phyloP scores from a whole-genome alignment of 805 yeast species.

The Yamadazyma tumulicola region DNA sequence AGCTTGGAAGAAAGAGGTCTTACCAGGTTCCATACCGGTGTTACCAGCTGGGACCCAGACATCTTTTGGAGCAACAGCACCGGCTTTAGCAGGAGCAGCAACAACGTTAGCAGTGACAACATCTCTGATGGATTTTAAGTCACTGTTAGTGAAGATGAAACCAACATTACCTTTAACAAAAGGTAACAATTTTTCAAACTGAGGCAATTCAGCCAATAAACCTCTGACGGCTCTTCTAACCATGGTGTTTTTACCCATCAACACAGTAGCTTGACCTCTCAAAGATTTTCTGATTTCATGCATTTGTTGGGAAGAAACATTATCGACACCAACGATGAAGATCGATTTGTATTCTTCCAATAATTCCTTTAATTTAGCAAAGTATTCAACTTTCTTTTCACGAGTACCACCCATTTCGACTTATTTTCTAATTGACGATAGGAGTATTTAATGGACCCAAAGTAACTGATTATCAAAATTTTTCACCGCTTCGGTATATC shows the following conservation, averaged over 20 bases:
- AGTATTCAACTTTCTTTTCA: constrained; percentile 95
- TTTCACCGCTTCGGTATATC: neutral
- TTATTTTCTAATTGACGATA: constrained; percentile 55
- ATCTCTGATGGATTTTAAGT: constrained; percentile 91
- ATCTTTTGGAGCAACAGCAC: constrained; percentile 98
- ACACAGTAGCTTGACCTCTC: constrained; percentile 91
- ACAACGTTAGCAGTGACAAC: constrained; percentile 86
- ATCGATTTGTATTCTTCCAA: constrained; percentile 96
- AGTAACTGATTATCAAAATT: constrained; percentile 7
- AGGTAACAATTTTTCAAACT: constrained; percentile 91
- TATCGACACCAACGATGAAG: constrained; percentile 99
- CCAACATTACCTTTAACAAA: constrained; percentile 98
- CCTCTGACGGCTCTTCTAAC: constrained; percentile 99
- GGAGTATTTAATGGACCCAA: constrained; percentile 83
- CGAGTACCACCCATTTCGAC: constrained; percentile 99
- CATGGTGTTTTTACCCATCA: constrained; percentile 99
- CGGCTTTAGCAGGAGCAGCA: constrained; percentile 99
- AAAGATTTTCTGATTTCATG: constrained; percentile 98
- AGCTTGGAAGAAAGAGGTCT: constrained; percentile 99
- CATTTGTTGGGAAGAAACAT: constrained; percentile 99
- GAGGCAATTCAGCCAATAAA: constrained; percentile 90
- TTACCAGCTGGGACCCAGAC: constrained; percentile 98
- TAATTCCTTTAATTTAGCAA: constrained; percentile 89
- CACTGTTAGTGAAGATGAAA: constrained; percentile 97
- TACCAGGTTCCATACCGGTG: constrained; percentile 99